Base-by-base conservation (phyloP, 768 basidiomycete genomes). In the Suillus subluteus region DNA sequence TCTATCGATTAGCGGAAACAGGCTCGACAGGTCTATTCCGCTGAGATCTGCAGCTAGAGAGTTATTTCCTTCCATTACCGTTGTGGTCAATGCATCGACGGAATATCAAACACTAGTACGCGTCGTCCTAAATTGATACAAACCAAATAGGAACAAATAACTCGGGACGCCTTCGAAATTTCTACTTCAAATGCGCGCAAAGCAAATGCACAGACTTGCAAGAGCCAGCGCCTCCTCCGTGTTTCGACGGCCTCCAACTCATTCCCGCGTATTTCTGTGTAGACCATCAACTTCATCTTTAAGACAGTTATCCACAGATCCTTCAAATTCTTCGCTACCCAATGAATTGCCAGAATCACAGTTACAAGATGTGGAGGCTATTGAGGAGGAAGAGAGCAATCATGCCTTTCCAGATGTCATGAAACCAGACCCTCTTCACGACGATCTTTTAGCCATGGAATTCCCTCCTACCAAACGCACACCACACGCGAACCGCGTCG, bases 1-100 rank as follows among this genome's bases (percentile, higher is more conserved):
- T 75, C 81, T 86, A 71, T 92, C 88, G 50, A 92, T 87, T 66
- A 86, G 81, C 21, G 75, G 72, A 70, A 81, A 92, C 11, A 92
- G 74, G 73, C 86, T 91, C 3, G 86, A 80, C 6, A 79, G 70
- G 46, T 88, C 86, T 65, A 79, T 76, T 3, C 83, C 84, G 64
- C 79, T 78, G 58, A 85, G 67, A 67, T 82, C 82, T 38, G 83
- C 74, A 64, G 83, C 77, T 13, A 83, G 71, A 30, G 88, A 86
- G 64, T 80, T 82, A 18, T 43, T 26, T 61, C 58, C 58, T 40
- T 41, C 58, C 58, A 61, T 41, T 35, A 56, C 21, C 48, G 75
- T 74, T 44, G 70, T 61, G 5, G 68, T 75, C 9, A 32, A 54
- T 18, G 26, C 32, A 56, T 56, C 32, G 21, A 56, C 9, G 52